Base-by-base conservation (phyloP, 345 rosid species). In the Atalantia buxifolia region DNA sequence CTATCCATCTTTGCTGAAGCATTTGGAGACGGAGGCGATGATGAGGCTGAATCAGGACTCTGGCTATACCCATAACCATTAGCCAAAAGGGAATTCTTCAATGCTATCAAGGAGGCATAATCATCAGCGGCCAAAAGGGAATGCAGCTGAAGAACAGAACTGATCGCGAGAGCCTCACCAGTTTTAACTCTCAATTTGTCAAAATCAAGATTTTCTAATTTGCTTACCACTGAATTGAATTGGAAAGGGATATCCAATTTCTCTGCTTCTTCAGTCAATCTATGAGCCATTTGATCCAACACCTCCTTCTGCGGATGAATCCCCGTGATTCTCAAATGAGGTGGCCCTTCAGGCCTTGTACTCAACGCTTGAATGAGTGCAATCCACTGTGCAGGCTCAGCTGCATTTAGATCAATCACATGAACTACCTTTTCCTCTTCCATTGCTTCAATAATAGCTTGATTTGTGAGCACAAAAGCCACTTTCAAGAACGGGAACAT, bases 381-480 rank as follows among this genome's bases (percentile, higher is more conserved):
- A 77, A 95, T 85, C 99, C 99, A 95, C 70, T 92, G 99, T 2
- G 93, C 84, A 4, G 99, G 94, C 57, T 93, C 93, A 7, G 88
- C 86, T 55, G 94, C 92, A 80, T 90, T 81, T 4, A 95, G 92
- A 88, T 93, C 99, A 60, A 95, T 91, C 56, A 95, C 73, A 81
- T 95, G 99, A 82, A 95, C 96, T 96, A 95, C 88, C 86, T 93
- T 93, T 77, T 95, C 99, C 16, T 94, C 94, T 81, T 92, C 99
- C 99, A 93, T 95, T 42, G 98, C 97, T 79, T 95, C 99, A 16
- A 92, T 59, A 68, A 95, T 90, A 56, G 96, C 92, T 80, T 94
- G 98, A 69, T 95, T 93, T 5, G 96, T 87, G 33, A 95, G 89
- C 78, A 95, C 84, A 82, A 87, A 88, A 19, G 94, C 90, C 10